Base-by-base conservation (phyloP, 2,329 filamentous ascomycete species). In the Fusarium sp. region DNA sequence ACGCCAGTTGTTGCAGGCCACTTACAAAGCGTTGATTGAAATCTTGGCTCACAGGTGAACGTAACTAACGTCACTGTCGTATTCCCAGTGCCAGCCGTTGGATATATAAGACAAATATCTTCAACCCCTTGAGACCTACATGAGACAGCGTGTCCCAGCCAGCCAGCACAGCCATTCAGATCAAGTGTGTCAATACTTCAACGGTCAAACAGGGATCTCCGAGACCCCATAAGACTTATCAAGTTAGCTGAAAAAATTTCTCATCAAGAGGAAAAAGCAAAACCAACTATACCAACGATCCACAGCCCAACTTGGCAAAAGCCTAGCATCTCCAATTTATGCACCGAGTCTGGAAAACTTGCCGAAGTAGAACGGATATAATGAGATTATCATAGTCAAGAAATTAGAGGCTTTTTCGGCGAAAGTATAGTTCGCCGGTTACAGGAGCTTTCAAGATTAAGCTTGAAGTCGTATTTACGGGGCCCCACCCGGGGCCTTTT, bases 141-240 rank as follows among this genome's bases (percentile, higher is more conserved):
- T 49, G 13, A 24, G 48, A 7, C 41, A 48, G 10, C 19, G 22
- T 13, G 13, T 36, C 19, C 19, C 19, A 19, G 19, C 19, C 19
- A 19, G 19, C 19, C 19, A 19, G 19, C 19, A 19, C 44, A 45
- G 34, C 39, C 29, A 32, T 58, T 38, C 39, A 45, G 25, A 25
- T 36, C 47, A n/a, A 38, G 52, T 65, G 61, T 63, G 61, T 41
- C 52, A 65, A 58, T 65, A 48, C 45, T 31, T 45, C 29, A 19
- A 13, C 29, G 38, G 39, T 3, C 15, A n/a, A 36, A 35, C 62
- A 65, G 43, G 62, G 62, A 35, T 64, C 8, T 22, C 35, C 7
- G 9, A 8, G 34, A 36, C 36, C 26, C 24, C 26, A 26, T 50
- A 19, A 19, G 19, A 19, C 19, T 19, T 19, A 19, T 19, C 19